A percentile compares a stretch with the other conserved stretches of the same genome.
Evolutionary conservation across 306 rosid genomes (phyloP).

Genomic region (Malus sylvestris): DNA sequence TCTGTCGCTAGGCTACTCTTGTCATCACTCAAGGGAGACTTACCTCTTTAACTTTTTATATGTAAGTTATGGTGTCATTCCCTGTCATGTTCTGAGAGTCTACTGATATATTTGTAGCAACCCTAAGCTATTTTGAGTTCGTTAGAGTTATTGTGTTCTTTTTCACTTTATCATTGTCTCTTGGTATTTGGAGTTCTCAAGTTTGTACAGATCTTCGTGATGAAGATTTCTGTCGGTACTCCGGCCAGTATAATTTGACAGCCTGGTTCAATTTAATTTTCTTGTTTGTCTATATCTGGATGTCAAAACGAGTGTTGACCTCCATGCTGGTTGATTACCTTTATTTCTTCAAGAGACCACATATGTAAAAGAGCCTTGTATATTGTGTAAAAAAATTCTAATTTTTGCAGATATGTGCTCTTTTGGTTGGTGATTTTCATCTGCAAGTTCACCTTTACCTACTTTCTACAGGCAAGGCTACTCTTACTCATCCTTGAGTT

Average conservation of each 20-base stretch:
- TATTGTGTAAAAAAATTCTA: not conserved
- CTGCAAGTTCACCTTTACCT: constrained; percentile 84
- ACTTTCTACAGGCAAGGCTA: constrained; percentile 86
- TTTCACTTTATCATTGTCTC: not conserved
- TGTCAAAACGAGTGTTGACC: not conserved
- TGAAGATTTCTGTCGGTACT: not conserved
- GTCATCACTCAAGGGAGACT: not conserved
- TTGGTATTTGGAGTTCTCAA: not conserved
- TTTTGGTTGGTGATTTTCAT: constrained; percentile 78
- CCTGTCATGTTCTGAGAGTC: not conserved
- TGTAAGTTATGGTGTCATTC: not conserved
- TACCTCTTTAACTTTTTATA: not conserved
- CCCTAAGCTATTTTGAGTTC: not conserved
- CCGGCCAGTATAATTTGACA: not conserved
- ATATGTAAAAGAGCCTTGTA: not conserved
- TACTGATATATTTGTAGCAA: not conserved
- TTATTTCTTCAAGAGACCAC: not conserved
- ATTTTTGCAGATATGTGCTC: constrained; percentile 59
- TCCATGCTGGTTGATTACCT: not conserved
- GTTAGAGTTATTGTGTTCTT: not conserved
- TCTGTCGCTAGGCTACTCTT: not conserved
- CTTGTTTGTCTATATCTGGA: not conserved
- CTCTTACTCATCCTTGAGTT: not conserved
- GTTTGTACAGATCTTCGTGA: not conserved
- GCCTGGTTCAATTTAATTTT: not conserved